Percentiles rank a stretch among this genome's conserved stretches.
Conservation (phyloP, 148 eudicot species). For the Arbutus unedo region DNA sequence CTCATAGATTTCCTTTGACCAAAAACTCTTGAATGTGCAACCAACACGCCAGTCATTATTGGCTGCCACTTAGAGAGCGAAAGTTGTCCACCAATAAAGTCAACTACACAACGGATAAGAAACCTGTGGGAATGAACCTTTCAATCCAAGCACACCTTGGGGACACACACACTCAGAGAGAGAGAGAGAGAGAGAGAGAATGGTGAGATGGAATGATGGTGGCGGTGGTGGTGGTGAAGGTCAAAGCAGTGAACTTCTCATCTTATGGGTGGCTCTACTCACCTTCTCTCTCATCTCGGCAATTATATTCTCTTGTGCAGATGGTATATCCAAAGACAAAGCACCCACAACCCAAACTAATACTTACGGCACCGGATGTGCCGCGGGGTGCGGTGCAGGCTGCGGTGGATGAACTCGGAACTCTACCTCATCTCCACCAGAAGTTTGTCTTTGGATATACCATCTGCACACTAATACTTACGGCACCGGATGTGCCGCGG, state of each 20-base stretch:
- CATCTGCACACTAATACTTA: too few species aligned
- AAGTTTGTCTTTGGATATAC: too few species aligned
- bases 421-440: not conserved
- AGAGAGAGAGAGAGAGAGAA: conserved; percentile 19
- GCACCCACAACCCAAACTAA: conserved; percentile 22
- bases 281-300: conserved; percentile 25
- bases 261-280: conserved; percentile 32
- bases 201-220: conserved; percentile 15
- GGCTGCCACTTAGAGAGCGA: not conserved
- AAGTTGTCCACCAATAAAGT: not conserved
- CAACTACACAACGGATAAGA: conserved; percentile 5
- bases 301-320: conserved; percentile 39
- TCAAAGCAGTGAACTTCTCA: conserved; percentile 13
- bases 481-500: conserved; percentile 27
- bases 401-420: conserved; percentile 31
- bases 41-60: not conserved
- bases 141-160: not conserved
- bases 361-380: conserved; percentile 25
- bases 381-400: conserved; percentile 33
- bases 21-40: not conserved
- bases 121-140: not conserved
- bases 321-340: conserved; percentile 39
- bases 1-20: not conserved
- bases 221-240: conserved; percentile 12
- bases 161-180: not conserved